These are phyloP conservation scores for Westerdykella aurantiaca DNA, from an alignment of 2,329 filamentous ascomycete species.

Conservation along the genomic window DNA sequence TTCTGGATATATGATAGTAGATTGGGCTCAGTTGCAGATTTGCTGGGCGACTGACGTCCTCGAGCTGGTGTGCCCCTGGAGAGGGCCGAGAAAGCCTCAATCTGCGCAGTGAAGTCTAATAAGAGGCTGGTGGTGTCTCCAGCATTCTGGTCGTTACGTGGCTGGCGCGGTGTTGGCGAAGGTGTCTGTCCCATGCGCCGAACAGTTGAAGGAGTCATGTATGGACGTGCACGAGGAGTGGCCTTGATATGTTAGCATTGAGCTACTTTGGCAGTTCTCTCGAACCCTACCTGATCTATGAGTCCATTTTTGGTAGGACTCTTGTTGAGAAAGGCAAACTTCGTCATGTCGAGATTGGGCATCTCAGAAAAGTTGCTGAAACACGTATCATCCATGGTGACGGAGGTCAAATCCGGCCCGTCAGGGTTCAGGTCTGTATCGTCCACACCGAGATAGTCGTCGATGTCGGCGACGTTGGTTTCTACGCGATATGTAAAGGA, in stretches of 20 bases:
- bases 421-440: slow-evolving; percentile 30
- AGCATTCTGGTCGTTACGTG: slow-evolving; percentile 38
- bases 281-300: slow-evolving; percentile 18
- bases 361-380: slow-evolving; percentile 88
- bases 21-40: slow-evolving; percentile 50
- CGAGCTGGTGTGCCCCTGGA: slow-evolving; percentile 34
- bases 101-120: slow-evolving; percentile 81
- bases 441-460: slow-evolving; percentile 15
- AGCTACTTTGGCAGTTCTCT: slow-evolving; percentile 3
- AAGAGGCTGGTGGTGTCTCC: slow-evolving; percentile 68
- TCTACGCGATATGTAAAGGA: slow-evolving; percentile 19
- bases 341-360: slow-evolving; percentile 69
- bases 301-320: slow-evolving; percentile 40
- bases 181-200: slow-evolving; percentile 41
- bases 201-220: slow-evolving; percentile 48
- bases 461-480: slow-evolving; percentile 16
- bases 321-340: slow-evolving; percentile 68
- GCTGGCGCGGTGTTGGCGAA: slow-evolving; percentile 50
- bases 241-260: slow-evolving; percentile 1
- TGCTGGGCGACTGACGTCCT: slow-evolving; percentile 46
- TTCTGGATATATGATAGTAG: slow-evolving; percentile 29
- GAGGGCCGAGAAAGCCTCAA: slow-evolving; percentile 49
- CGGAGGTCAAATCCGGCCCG: slow-evolving; percentile 24
- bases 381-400: slow-evolving; percentile 60
- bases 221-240: slow-evolving; percentile 33